These are phyloP conservation scores for Aspergillus cavernicola DNA, from an alignment of 495 filamentous ascomycete genomes.

Conservation along the genomic window DNA sequence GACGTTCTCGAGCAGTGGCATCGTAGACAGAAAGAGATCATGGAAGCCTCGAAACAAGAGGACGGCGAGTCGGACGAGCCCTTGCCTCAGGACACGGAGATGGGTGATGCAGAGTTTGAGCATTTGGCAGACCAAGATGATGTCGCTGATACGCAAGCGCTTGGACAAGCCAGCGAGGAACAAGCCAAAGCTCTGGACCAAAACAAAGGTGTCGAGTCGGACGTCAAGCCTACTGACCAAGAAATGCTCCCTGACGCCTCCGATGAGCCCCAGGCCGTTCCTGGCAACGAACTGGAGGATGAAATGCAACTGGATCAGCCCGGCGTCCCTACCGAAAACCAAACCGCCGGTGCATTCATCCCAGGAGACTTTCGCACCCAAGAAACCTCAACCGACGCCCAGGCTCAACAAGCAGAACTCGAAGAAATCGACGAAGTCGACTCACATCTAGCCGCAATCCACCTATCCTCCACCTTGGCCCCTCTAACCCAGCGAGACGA, in stretches of 20 bases:
- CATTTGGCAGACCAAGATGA: constrained; percentile 82
- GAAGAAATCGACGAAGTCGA: constrained; percentile 70
- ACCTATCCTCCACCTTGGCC: constrained; percentile 50
- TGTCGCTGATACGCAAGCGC: constrained; percentile 78
- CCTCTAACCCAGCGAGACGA: constrained; percentile 49
- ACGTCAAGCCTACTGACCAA: constrained; percentile 52
- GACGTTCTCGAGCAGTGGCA: constrained; percentile 94
- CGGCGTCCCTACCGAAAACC: constrained; percentile 32
- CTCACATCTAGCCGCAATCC: constrained; percentile 66
- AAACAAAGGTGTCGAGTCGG: constrained; percentile 75
- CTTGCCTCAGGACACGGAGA: constrained; percentile 57
- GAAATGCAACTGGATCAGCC: constrained; percentile 45
- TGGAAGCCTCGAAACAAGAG: constrained; percentile 60
- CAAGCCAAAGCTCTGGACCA: constrained; percentile 79
- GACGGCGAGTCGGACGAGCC: constrained; percentile 43
- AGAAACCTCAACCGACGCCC: constrained; percentile 26
- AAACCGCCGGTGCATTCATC: constrained; percentile 43
- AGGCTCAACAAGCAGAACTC: constrained; percentile 44
- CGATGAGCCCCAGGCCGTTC: constrained; percentile 51
- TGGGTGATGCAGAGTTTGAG: constrained; percentile 75
- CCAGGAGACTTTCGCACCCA: constrained; percentile 34
- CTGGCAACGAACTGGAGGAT: constrained; percentile 46
- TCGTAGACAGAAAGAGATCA: constrained; percentile 73
- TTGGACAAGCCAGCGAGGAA: constrained; percentile 84
- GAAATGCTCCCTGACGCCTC: constrained; percentile 56